A percentile compares a stretch with the other conserved stretches of the same genome.
These are phyloP conservation scores for Zasmidium cellare DNA, from an alignment of 2,329 filamentous ascomycete species.

Conservation along the genomic window DNA sequence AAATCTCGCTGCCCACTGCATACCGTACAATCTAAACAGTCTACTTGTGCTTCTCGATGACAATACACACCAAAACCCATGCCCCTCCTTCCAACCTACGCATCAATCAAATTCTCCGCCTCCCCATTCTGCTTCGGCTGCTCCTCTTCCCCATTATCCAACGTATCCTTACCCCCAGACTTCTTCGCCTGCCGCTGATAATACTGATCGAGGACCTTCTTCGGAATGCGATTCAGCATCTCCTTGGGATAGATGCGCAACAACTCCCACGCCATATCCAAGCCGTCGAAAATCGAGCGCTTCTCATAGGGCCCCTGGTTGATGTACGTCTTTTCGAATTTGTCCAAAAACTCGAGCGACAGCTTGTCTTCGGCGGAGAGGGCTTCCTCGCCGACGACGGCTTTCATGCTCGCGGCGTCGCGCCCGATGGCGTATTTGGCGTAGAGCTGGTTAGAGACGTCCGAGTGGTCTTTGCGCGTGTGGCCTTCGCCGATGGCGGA, in stretches of 20 bases:
- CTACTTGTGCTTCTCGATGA: slow-evolving; percentile 2
- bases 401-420: slow-evolving; percentile 98
- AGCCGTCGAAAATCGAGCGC: slow-evolving; percentile 85
- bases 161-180: slow-evolving; percentile 47
- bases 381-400: slow-evolving; percentile 97
- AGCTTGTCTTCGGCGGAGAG: slow-evolving; percentile 95
- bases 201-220: slow-evolving; percentile 55
- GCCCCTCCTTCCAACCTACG: slow-evolving; percentile 8
- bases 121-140: slow-evolving; percentile 33
- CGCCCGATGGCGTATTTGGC: slow-evolving; percentile 99
- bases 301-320: slow-evolving; percentile 89
- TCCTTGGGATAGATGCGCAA: slow-evolving; percentile 98
- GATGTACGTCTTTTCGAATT: slow-evolving; percentile 96
- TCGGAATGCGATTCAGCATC: slow-evolving; percentile 77
- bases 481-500: slow-evolving; percentile 97
- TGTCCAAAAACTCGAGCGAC: slow-evolving; percentile 95
- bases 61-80: not conserved
- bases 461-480: slow-evolving; percentile 94
- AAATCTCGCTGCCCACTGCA: not conserved
- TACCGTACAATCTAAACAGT: slow-evolving; percentile 12
- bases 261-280: slow-evolving; percentile 94
- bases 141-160: slow-evolving; percentile 40
- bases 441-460: slow-evolving; percentile 99
- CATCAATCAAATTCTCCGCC: slow-evolving; percentile 29
- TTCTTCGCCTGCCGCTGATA: slow-evolving; percentile 48